Percentiles rank a stretch among this genome's conserved stretches.
Conservation (phyloP, 2,329 filamentous ascomycete species). For the Fusarium sp. region DNA sequence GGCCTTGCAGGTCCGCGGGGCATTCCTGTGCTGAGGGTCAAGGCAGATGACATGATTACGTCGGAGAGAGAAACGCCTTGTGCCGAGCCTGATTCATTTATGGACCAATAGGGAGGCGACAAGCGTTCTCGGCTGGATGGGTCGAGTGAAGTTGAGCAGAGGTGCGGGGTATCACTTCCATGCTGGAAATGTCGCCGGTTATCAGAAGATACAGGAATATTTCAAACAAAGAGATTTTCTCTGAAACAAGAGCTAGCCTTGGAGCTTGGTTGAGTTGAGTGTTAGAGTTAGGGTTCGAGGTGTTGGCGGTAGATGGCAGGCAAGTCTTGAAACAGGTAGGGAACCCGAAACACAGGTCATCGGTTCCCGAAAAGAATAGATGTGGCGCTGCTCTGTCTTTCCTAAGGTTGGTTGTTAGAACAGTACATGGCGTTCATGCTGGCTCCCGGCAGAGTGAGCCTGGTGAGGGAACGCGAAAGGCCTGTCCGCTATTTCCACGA, state of each 20-base stretch:
- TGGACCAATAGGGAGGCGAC: background rate
- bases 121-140: background rate
- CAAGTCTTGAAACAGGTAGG: background rate
- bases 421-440: background rate
- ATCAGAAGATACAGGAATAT: background rate
- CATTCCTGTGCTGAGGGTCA: background rate
- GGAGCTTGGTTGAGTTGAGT: background rate
- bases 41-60: background rate
- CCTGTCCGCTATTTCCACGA: background rate
- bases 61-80: background rate
- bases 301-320: fast-evolving
- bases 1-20: background rate
- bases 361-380: background rate
- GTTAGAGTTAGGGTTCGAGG: background rate
- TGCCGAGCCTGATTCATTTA: background rate
- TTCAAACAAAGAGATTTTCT: background rate
- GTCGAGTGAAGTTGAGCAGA: background rate
- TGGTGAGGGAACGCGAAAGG: background rate
- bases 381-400: background rate
- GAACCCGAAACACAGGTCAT: fast-evolving
- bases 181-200: background rate
- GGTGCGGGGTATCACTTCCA: background rate
- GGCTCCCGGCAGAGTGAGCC: background rate
- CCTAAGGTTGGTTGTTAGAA: background rate
- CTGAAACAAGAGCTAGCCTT: fast-evolving